A percentile compares a stretch with the other conserved stretches of the same genome.
phyloP scores from a whole-genome alignment of 2,329 filamentous ascomycete genomes.

The Scleromitrula shiraiana region DNA sequence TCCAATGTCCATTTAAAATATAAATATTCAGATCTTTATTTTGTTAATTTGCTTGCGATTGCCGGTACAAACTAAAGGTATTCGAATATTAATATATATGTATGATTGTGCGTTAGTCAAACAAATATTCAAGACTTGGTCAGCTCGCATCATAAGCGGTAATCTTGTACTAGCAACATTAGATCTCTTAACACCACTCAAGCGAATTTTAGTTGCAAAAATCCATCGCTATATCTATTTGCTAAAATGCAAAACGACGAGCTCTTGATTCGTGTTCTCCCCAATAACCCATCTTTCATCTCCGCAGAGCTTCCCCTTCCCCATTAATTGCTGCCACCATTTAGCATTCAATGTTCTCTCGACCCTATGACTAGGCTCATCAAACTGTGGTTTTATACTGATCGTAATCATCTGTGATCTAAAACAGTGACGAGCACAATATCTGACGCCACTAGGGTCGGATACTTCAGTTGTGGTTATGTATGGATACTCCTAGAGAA shows the following conservation, averaged over 20 bases:
- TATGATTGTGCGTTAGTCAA: no score
- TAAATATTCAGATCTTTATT: no score
- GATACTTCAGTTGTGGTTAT: constrained; percentile 40
- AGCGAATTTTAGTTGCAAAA: neutral
- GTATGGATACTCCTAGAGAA: constrained; percentile 39
- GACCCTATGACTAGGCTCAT: constrained; percentile 26
- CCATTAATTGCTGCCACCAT: constrained; percentile 30
- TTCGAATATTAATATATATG: no score
- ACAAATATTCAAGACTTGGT: no score
- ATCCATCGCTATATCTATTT: neutral
- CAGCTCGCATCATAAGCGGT: no score
- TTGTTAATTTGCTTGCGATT: no score
- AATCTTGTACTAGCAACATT: no score
- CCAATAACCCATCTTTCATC: constrained; percentile 56
- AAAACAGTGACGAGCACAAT: constrained; percentile 41
- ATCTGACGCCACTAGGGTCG: constrained; percentile 39
- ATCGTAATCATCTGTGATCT: constrained; percentile 39
- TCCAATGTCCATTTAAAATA: no score
- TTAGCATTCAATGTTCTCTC: constrained; percentile 33
- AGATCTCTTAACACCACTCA: no score
- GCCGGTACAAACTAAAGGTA: no score
- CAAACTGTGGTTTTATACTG: constrained; percentile 33
- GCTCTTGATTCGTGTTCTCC: constrained; percentile 41
- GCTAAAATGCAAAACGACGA: constrained; percentile 31
- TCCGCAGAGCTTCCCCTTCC: constrained; percentile 46